A percentile compares a stretch with the other conserved stretches of the same genome.
These are phyloP conservation scores for Silene conica DNA, from an alignment of 148 eudicot species.

Conservation along the genomic window DNA sequence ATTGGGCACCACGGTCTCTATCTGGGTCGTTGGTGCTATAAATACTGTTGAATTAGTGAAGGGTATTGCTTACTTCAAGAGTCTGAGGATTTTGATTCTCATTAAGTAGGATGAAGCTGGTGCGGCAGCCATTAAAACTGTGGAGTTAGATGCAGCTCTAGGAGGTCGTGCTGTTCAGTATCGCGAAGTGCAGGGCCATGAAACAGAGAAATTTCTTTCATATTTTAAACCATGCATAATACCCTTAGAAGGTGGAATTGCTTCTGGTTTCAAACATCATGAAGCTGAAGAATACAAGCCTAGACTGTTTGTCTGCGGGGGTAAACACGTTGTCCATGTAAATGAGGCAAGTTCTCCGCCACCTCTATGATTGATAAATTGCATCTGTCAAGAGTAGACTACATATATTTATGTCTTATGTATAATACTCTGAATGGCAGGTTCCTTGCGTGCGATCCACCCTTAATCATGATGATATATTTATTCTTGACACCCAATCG, in stretches of 20 bases:
- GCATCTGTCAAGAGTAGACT: neutral
- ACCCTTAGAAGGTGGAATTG: constrained; percentile 84
- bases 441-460: constrained; percentile 91
- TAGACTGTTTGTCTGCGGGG: constrained; percentile 74
- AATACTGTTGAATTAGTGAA: neutral
- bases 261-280: constrained; percentile 77
- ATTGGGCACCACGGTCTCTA: too few relatives aligned
- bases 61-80: neutral
- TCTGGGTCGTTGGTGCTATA: too few relatives aligned
- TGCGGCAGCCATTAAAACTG: constrained; percentile 74
- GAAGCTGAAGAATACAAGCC: constrained; percentile 63
- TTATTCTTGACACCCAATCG: constrained; percentile 79
- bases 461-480: constrained; percentile 93
- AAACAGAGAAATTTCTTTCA: constrained; percentile 97
- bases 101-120: constrained; percentile 88
- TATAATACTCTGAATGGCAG: constrained; percentile 39
- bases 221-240: constrained; percentile 98
- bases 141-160: constrained; percentile 91
- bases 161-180: constrained; percentile 99
- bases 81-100: constrained; percentile 22
- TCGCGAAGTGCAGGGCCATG: constrained; percentile 95
- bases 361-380: constrained; percentile 10
- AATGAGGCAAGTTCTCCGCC: constrained; percentile 54
- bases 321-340: constrained; percentile 93
- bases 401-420: neutral